Percentiles rank a stretch among this genome's conserved stretches.
phyloP scores from a whole-genome alignment of 2,329 filamentous ascomycete genomes.

The Monilinia laxa region DNA sequence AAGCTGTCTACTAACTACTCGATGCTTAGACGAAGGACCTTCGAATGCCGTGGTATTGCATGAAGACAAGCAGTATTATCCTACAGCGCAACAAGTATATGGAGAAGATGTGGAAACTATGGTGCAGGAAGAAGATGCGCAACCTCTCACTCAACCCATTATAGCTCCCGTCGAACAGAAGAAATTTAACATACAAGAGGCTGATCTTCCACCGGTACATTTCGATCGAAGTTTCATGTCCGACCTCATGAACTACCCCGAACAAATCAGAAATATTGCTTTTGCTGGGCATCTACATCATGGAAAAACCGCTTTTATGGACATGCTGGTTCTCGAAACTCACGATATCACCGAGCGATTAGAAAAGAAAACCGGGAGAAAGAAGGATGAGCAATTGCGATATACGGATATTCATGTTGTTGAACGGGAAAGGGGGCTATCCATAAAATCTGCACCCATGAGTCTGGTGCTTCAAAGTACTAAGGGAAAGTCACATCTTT shows the following conservation, averaged over 20 bases:
- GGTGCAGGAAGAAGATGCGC: constrained; percentile 95
- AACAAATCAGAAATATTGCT: constrained; percentile 90
- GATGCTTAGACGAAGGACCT: constrained; percentile 66
- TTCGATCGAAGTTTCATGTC: constrained; percentile 92
- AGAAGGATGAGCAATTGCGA: constrained; percentile 82
- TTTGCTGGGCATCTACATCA: constrained; percentile 93
- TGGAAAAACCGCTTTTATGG: constrained; percentile 97
- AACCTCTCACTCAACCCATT: constrained; percentile 88
- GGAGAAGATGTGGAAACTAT: constrained; percentile 91
- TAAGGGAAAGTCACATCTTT: constrained; percentile 88
- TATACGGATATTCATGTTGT: constrained; percentile 92
- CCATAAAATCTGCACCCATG: constrained; percentile 93
- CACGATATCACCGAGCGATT: constrained; percentile 80
- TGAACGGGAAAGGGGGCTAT: constrained; percentile 85
- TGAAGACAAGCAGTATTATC: constrained; percentile 99
- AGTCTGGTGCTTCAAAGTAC: constrained; percentile 84
- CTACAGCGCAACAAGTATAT: constrained; percentile 94
- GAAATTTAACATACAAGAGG: constrained; percentile 93
- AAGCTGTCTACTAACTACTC: background rate
- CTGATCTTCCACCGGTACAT: constrained; percentile 82
- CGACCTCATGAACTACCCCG: constrained; percentile 92
- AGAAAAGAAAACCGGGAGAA: constrained; percentile 77
- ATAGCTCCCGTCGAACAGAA: constrained; percentile 91
- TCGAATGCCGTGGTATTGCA: constrained; percentile 97
- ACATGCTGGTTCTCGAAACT: constrained; percentile 95